Evolutionary conservation across 1,284 basidiomycete species (phyloP).

Genomic region (Porphyrellus sp.): DNA sequence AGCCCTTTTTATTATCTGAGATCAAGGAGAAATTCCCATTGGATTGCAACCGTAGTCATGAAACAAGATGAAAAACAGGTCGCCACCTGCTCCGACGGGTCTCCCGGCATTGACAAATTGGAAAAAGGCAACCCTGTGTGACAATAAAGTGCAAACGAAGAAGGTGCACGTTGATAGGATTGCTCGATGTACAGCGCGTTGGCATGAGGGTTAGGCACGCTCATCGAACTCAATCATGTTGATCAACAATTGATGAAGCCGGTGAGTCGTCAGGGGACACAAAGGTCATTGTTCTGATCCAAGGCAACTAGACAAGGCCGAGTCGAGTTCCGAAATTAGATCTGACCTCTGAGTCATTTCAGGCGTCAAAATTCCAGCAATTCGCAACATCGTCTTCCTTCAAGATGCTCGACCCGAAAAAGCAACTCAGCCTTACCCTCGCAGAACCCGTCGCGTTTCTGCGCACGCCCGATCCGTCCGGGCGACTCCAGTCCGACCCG

Average conservation of each 20-base stretch:
- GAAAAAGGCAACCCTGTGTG: background rate
- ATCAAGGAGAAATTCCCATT: background rate
- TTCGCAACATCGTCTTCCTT: too few relatives aligned
- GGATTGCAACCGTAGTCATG: constrained; percentile 16
- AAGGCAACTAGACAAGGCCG: background rate
- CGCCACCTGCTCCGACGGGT: background rate
- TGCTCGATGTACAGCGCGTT: background rate
- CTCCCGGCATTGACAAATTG: background rate
- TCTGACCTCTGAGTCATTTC: too few relatives aligned
- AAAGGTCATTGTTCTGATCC: background rate
- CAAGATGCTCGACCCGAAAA: constrained; percentile 33
- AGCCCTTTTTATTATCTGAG: constrained; percentile 17
- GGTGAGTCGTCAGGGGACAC: background rate
- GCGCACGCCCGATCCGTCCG: constrained; percentile 43
- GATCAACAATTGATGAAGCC: too few relatives aligned
- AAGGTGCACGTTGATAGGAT: too few relatives aligned
- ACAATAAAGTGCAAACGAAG: background rate
- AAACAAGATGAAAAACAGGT: background rate
- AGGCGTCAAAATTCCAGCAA: too few relatives aligned
- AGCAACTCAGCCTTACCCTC: constrained; percentile 61
- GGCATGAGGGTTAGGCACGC: background rate
- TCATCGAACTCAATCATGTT: too few relatives aligned
- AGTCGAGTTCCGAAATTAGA: too few relatives aligned
- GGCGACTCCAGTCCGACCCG: constrained; percentile 21
- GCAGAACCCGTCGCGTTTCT: constrained; percentile 86